phyloP scores from a whole-genome alignment of 2,329 filamentous ascomycete genomes.

The Monosporascus sp. region DNA sequence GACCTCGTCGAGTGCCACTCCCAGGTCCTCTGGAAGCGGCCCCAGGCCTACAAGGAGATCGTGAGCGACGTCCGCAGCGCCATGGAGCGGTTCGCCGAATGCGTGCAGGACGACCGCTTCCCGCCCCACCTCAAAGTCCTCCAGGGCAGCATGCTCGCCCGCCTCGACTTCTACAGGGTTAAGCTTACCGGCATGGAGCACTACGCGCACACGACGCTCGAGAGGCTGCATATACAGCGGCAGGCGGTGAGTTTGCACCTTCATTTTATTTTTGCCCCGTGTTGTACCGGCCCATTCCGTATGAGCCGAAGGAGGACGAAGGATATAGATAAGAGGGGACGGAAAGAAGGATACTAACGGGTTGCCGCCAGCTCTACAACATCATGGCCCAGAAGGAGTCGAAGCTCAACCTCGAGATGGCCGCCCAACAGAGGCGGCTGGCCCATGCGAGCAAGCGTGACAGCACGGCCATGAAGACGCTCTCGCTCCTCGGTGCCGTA shows the following conservation, averaged over 20 bases:
- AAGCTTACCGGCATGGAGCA: constrained; percentile 58
- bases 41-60: constrained; percentile 55
- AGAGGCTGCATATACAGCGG: constrained; percentile 55
- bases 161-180: constrained; percentile 54
- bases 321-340: background rate
- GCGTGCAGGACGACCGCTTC: constrained; percentile 14
- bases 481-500: constrained; percentile 57
- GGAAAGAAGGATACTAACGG: constrained; percentile 4
- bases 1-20: constrained; percentile 60
- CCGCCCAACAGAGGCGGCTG: constrained; percentile 52
- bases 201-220: constrained; percentile 57
- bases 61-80: constrained; percentile 42
- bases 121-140: constrained; percentile 23
- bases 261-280: background rate
- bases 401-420: constrained; percentile 58
- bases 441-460: constrained; percentile 57
- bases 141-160: constrained; percentile 46
- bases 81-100: constrained; percentile 38
- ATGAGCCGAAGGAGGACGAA: too few species aligned
- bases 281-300: background rate
- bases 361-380: constrained; percentile 50
- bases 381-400: constrained; percentile 62
- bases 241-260: constrained; percentile 43
- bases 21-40: constrained; percentile 57
- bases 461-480: constrained; percentile 59